Evolutionary conservation across 2,329 filamentous ascomycete species (phyloP).

Genomic region (Sclerotinia trifoliorum): DNA sequence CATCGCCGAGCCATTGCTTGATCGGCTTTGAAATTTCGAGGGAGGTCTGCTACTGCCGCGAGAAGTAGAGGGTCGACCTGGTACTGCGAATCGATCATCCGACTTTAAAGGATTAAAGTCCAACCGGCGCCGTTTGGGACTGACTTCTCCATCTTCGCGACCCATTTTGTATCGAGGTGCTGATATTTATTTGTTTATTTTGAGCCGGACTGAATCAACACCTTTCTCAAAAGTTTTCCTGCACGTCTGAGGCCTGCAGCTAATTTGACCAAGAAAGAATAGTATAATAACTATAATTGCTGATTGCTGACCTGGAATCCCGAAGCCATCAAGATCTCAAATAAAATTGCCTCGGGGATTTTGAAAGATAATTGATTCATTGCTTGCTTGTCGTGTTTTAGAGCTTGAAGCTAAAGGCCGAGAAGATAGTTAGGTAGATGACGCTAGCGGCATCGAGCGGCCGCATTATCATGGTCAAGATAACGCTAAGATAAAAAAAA

Average conservation of each 20-base stretch:
- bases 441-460: slow-evolving; percentile 11
- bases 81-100: slow-evolving; percentile 54
- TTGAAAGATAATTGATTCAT: neutral
- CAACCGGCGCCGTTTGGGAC: slow-evolving; percentile 65
- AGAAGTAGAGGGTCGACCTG: slow-evolving; percentile 31
- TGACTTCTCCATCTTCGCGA: slow-evolving; percentile 44
- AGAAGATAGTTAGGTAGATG: neutral
- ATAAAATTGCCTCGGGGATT: neutral
- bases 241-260: neutral
- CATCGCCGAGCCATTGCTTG: slow-evolving; percentile 37
- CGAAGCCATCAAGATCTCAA: neutral
- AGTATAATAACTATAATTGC: too few species aligned
- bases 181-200: slow-evolving; percentile 8
- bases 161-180: slow-evolving; percentile 39
- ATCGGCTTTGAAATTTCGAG: slow-evolving; percentile 43
- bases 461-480: slow-evolving; percentile 9
- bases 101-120: slow-evolving; percentile 55
- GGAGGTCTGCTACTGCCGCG: slow-evolving; percentile 37
- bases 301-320: neutral
- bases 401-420: neutral
- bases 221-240: neutral
- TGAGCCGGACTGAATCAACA: neutral
- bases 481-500: slow-evolving; percentile 23
- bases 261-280: neutral
- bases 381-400: neutral